Conservation (phyloP, 2,329 filamentous ascomycete genomes). For the Macrophomina pseudophaseolina region DNA sequence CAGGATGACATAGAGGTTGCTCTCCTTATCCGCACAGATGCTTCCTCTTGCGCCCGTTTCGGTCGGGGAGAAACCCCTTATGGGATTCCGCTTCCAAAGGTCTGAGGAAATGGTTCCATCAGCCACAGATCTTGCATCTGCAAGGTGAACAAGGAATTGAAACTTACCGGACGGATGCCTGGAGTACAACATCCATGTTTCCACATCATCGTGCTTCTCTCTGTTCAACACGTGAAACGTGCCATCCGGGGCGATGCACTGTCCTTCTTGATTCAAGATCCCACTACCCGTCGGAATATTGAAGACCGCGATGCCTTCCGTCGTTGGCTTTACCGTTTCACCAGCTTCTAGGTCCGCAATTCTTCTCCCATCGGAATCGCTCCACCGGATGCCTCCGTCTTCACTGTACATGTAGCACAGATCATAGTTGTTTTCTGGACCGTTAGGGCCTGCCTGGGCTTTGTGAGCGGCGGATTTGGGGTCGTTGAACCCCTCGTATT, state of each 20-base stretch:
- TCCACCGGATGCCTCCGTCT: slow-evolving; percentile 52
- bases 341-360: slow-evolving; percentile 44
- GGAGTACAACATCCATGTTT: slow-evolving; percentile 17
- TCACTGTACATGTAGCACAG: slow-evolving; percentile 57
- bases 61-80: neutral
- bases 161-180: neutral
- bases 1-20: slow-evolving; percentile 1
- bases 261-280: slow-evolving; percentile 58
- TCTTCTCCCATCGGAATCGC: slow-evolving; percentile 43
- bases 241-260: slow-evolving; percentile 52
- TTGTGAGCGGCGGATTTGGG: neutral
- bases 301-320: slow-evolving; percentile 51
- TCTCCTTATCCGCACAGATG: neutral
- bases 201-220: slow-evolving; percentile 37
- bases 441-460: slow-evolving; percentile 11
- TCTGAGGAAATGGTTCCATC: neutral
- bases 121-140: neutral
- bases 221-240: slow-evolving; percentile 58
- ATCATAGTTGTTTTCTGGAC: slow-evolving; percentile 52
- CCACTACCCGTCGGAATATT: slow-evolving; percentile 53
- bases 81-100: slow-evolving; percentile 1
- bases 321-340: slow-evolving; percentile 36
- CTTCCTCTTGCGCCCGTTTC: slow-evolving; percentile 10
- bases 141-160: neutral
- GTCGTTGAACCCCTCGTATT: slow-evolving; percentile 35